Percentiles rank a stretch among this genome's conserved stretches.
Conservation (phyloP, 352 stramenopile genomes). For the Lagenidium sp. region DNA sequence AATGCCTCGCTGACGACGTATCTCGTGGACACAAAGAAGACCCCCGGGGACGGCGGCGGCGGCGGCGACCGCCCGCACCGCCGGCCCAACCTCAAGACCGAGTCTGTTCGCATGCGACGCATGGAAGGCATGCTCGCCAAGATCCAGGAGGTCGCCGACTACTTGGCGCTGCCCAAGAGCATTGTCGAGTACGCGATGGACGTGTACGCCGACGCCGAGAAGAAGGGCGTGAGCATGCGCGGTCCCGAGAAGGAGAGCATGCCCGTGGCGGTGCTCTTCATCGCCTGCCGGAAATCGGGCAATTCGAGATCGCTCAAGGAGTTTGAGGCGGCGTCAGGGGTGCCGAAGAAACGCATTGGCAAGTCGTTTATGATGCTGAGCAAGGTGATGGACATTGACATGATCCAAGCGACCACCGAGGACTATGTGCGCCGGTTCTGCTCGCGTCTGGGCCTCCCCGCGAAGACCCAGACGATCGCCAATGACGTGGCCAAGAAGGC, state of each 20-base stretch:
- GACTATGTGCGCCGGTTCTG: constrained; percentile 76
- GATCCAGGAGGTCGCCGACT: constrained; percentile 62
- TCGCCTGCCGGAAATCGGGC: constrained; percentile 57
- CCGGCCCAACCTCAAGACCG: constrained; percentile 45
- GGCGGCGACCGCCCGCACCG: constrained; percentile 30
- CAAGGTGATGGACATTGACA: constrained; percentile 43
- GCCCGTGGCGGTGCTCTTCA: constrained; percentile 54
- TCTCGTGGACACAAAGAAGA: constrained; percentile 49
- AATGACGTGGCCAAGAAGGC: constrained; percentile 70
- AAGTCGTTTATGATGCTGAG: constrained; percentile 72
- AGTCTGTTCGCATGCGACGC: constrained; percentile 44
- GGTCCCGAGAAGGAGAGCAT: constrained; percentile 61
- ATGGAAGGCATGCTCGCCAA: constrained; percentile 61
- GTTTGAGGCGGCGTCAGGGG: constrained; percentile 60
- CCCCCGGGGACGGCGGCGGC: constrained; percentile 8
- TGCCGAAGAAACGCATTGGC: constrained; percentile 67
- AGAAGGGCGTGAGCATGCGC: constrained; percentile 51
- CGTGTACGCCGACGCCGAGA: constrained; percentile 59
- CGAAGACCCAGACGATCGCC: constrained; percentile 71
- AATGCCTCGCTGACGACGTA: constrained; percentile 56
- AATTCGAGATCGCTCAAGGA: constrained; percentile 69
- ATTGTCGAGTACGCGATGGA: constrained; percentile 67
- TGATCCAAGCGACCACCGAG: constrained; percentile 57
- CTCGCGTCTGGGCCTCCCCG: constrained; percentile 57
- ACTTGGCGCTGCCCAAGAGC: constrained; percentile 51